Conservation (phyloP, 345 rosid species). For the Triadica sebifera region DNA sequence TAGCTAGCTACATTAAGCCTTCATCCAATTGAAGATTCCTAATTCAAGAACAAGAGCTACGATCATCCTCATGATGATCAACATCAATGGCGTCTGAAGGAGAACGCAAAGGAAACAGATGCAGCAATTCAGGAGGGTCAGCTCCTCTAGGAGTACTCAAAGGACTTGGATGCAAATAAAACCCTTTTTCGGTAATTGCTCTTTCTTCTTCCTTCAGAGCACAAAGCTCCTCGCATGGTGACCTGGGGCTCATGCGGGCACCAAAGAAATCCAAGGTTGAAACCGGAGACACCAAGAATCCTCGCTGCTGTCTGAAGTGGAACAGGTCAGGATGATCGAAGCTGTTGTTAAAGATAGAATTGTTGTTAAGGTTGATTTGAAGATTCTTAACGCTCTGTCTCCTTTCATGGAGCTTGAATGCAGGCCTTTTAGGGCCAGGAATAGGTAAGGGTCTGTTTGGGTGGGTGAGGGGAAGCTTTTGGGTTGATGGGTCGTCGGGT, state of each 20-base stretch:
- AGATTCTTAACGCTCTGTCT: conserved; percentile 63
- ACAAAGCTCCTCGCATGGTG: conserved; percentile 24
- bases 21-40: not conserved
- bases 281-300: conserved; percentile 64
- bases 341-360: conserved; percentile 17
- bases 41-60: conserved; percentile 15
- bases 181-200: conserved; percentile 61
- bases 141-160: conserved; percentile 40
- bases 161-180: conserved; percentile 69
- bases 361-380: conserved; percentile 57
- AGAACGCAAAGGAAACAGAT: conserved; percentile 71
- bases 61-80: not conserved
- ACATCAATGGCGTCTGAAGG: conserved; percentile 27
- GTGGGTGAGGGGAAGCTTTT: conserved; percentile 49
- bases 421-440: conserved; percentile 40
- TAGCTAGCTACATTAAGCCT: not conserved
- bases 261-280: conserved; percentile 62
- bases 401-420: conserved; percentile 86
- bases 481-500: conserved; percentile 44
- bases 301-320: conserved; percentile 24
- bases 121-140: conserved; percentile 63
- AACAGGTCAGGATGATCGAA: conserved; percentile 10
- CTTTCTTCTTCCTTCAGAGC: conserved; percentile 35
- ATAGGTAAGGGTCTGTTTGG: conserved; percentile 25
- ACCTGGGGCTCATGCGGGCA: conserved; percentile 38